These are phyloP conservation scores for Camellia granthamiana DNA, from an alignment of 148 eudicot species.

Conservation along the genomic window DNA sequence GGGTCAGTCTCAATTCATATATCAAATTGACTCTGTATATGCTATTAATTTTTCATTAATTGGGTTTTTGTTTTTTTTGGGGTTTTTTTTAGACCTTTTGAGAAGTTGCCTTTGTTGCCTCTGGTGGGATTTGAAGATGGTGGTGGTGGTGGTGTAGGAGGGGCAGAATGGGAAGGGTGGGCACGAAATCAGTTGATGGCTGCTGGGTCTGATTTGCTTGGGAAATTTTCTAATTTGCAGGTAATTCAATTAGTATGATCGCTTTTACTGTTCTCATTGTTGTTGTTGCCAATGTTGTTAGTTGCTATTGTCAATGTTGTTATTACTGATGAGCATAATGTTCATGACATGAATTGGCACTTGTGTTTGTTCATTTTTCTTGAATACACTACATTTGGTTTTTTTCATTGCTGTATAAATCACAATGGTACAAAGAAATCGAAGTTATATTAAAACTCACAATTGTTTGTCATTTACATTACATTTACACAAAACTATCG, in stretches of 20 bases:
- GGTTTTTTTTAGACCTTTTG: constrained; percentile 52
- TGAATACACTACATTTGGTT: not conserved
- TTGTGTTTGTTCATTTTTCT: not conserved
- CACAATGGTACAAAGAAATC: not conserved
- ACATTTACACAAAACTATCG: too few species aligned
- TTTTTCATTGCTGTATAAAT: not conserved
- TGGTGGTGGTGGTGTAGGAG: constrained; percentile 15
- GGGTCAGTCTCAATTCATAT: constrained; percentile 45
- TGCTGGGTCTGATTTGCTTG: constrained; percentile 79
- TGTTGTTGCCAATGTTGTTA: not conserved
- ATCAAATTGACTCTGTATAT: not conserved
- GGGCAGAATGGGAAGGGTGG: constrained; percentile 76
- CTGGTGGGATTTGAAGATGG: constrained; percentile 18
- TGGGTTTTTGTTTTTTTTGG: not conserved
- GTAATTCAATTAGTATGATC: constrained; percentile 25
- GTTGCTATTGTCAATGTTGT: not conserved
- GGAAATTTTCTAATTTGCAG: constrained; percentile 79
- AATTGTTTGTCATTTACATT: too few species aligned
- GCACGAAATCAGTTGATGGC: constrained; percentile 69
- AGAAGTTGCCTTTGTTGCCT: constrained; percentile 60
- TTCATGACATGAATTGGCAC: not conserved
- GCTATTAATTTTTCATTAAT: not conserved
- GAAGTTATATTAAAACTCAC: too few species aligned
- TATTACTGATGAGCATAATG: not conserved
- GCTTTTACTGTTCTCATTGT: not conserved